phyloP scores from a whole-genome alignment of 2,329 filamentous ascomycete genomes.

The Diplodia corticola region DNA sequence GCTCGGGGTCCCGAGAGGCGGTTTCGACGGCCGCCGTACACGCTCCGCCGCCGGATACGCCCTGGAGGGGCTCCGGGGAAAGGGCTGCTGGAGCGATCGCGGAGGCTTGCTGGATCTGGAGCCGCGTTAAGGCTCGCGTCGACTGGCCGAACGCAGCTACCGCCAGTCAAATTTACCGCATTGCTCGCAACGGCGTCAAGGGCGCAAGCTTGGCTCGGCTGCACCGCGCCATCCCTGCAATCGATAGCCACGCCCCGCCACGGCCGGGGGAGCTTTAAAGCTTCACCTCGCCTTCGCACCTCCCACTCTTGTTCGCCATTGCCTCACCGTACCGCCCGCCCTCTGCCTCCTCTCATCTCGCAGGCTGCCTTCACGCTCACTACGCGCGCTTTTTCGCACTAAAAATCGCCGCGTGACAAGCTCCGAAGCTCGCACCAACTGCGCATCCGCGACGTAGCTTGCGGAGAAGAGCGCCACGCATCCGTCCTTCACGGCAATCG shows the following conservation, averaged over 20 bases:
- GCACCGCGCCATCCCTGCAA: conserved; percentile 12
- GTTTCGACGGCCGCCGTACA: conserved; percentile 6
- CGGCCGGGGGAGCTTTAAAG: conserved; percentile 19
- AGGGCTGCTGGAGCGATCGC: conserved; percentile 4
- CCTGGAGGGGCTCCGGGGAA: not conserved
- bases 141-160: conserved; percentile 6
- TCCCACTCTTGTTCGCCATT: conserved; percentile 19
- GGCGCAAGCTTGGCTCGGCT: conserved; percentile 20
- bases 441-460: not conserved
- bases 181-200: conserved; percentile 21
- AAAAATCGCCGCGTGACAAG: not conserved
- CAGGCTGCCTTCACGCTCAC: not conserved
- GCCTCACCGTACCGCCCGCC: not conserved
- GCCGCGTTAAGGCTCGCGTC: conserved; percentile 10
- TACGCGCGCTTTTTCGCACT: not conserved
- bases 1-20: not conserved
- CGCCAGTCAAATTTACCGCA: not conserved
- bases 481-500: conserved; percentile 13
- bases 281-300: conserved; percentile 1
- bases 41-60: conserved; percentile 17
- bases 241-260: conserved; percentile 19
- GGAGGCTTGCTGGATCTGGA: conserved; percentile 14
- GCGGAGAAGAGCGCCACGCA: conserved; percentile 16
- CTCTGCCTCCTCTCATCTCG: not conserved
- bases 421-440: conserved; percentile 4